A percentile compares a stretch with the other conserved stretches of the same genome.
Evolutionary conservation across 108 stramenopile species (phyloP).

Genomic region (Aurantiochytrium sp.): DNA sequence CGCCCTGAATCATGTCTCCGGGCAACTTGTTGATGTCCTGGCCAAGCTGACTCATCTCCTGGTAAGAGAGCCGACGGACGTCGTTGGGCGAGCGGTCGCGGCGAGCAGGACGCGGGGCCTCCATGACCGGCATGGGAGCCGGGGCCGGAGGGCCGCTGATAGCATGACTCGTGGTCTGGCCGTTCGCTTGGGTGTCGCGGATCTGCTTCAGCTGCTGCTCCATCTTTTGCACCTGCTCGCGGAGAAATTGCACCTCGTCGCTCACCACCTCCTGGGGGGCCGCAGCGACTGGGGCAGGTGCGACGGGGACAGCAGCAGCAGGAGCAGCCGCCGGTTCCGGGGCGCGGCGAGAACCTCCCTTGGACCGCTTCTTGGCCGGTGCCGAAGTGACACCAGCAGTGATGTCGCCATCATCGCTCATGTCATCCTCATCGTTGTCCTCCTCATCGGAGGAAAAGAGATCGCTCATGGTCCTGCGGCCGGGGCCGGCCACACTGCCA

Average conservation of each 20-base stretch:
- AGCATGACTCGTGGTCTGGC: background rate
- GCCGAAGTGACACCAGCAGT: background rate
- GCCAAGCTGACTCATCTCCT: background rate
- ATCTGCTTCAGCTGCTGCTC: background rate
- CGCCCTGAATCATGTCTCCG: conserved; percentile 2
- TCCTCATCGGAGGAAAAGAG: background rate
- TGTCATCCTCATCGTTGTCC: background rate
- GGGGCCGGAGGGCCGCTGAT: background rate
- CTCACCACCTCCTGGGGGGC: background rate
- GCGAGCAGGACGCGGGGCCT: background rate
- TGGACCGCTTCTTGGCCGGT: background rate
- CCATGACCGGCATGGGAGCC: background rate
- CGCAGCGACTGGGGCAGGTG: background rate
- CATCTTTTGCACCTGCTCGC: background rate
- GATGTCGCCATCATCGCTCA: background rate
- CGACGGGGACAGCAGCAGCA: background rate
- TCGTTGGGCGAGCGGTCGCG: background rate
- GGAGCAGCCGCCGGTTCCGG: too few relatives aligned
- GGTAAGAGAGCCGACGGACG: background rate
- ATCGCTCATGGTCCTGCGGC: background rate
- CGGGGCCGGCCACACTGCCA: background rate
- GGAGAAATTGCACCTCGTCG: background rate
- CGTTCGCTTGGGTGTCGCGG: background rate
- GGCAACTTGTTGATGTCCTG: conserved; percentile 11
- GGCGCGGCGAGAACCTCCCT: background rate